These are phyloP conservation scores for Aspergillus sp. DNA, from an alignment of 2,329 filamentous ascomycete genomes.

Conservation along the genomic window DNA sequence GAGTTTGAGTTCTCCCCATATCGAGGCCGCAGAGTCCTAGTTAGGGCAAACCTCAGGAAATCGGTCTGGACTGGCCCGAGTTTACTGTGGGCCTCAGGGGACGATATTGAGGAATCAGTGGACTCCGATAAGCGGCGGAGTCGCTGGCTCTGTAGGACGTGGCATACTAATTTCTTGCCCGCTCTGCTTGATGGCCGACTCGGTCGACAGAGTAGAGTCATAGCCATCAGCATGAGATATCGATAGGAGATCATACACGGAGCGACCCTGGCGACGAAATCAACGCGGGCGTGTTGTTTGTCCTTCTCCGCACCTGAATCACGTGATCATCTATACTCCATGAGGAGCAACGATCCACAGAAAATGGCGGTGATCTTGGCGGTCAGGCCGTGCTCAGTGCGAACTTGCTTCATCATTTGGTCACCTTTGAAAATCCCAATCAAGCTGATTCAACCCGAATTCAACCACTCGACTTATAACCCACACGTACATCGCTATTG, in stretches of 20 bases:
- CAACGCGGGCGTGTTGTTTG: background rate
- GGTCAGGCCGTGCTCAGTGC: background rate
- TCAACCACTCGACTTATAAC: background rate
- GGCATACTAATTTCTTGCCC: background rate
- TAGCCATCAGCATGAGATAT: background rate
- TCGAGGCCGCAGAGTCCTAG: constrained; percentile 23
- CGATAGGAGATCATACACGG: background rate
- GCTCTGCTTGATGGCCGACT: background rate
- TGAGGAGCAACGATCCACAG: background rate
- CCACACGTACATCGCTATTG: background rate
- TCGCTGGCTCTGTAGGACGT: background rate
- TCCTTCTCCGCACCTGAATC: background rate
- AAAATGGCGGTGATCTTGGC: constrained; percentile 6
- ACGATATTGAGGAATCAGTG: background rate
- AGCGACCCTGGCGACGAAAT: background rate
- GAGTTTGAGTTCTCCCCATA: constrained; percentile 8
- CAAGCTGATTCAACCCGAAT: background rate
- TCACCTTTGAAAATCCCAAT: background rate
- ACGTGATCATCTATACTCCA: background rate
- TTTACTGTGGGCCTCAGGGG: background rate
- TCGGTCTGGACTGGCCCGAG: constrained; percentile 32
- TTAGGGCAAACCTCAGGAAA: constrained; percentile 39
- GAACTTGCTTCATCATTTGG: background rate
- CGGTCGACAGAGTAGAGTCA: background rate
- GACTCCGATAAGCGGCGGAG: background rate